Evolutionary conservation across 352 stramenopile genomes (phyloP), one percentile per base, ranked within the genome.

Genomic region (Phytopythium ostracodes): DNA sequence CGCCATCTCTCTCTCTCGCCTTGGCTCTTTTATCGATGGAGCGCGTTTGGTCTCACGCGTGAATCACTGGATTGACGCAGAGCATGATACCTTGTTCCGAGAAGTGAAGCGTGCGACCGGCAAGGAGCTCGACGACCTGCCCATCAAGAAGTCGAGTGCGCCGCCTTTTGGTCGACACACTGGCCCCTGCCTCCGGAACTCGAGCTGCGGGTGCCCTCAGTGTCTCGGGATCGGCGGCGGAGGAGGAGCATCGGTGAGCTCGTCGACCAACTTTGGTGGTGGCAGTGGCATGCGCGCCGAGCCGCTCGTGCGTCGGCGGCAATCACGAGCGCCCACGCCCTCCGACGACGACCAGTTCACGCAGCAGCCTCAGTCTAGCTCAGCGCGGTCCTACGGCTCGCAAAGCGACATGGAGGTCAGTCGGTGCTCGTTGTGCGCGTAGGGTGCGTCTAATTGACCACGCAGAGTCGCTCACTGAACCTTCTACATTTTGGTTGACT

Each of bases 21-120:
- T 44, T 12, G 38, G 38, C 38, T 44, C 8, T 12, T n/a, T n/a
- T n/a, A n/a, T n/a, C n/a, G n/a, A n/a, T n/a, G n/a, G n/a, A n/a
- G n/a, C n/a, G n/a, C n/a, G n/a, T n/a, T n/a, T n/a, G n/a, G n/a
- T n/a, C n/a, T n/a, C n/a, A n/a, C n/a, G n/a, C n/a, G 14, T 38
- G 20, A 18, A 46, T 17, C 50, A 22, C 24, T n/a, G 33, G 49
- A 49, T 56, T 56, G 11, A 67, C 62, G 68, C 59, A 93, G 84
- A 91, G 62, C 77, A 93, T 78, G 84, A 93, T 63, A 76, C 84
- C 60, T 75, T 93, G 67, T 89, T 87, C 57, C 77, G 76, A 68
- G 84, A 91, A 79, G 79, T 91, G n/a, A 93, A 91, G 65, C 78
- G 78, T 25, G 61, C 81, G 27, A 93, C 84, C 65, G 84, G 84